Base-by-base conservation (phyloP, 1,139 yeast species). In the Geotrichum klebahnii region DNA sequence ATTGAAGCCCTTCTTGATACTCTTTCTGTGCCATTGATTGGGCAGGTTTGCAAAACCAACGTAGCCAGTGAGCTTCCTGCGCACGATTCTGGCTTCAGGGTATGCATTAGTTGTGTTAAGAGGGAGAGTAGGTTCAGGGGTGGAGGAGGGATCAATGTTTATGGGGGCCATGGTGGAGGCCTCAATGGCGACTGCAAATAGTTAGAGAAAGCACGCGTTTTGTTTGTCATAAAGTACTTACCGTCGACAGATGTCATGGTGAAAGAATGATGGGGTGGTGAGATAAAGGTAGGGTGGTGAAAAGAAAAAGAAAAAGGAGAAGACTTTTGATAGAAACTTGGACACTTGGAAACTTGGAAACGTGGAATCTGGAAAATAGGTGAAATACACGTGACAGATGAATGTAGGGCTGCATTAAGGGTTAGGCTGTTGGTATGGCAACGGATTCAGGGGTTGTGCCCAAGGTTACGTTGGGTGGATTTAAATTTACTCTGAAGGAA, bases 11-110 rank as follows among this genome's bases (percentile, higher is more conserved):
- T 92, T 81, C 70, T 92, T 84, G 58, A 90, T 82, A 4, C 95
- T 84, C 69, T 87, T 89, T 71, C 96, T 81, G 72, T 92, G 97
- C 97, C 97, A 92, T 74, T 94, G 99, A 67, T 90, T 92, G 53
- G 99, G 99, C 64, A 94, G 77, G 70, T 90, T 94, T 60, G 97
- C 96, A 71, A 94, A 92, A 3, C 99, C 99, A 54, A 94, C 98
- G 67, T 84, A 90, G 5, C 96, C 95, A 59, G 82, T 85, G 61
- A 90, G 79, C 64, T 87, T 87, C 60, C 95, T 82, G 62, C 84
- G 84, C 62, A 88, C 80, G 54, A 88, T 75, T 10, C 16, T 28
- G 17, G 45, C 26, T 29, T 48, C 51, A 3, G 43, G 47, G 36
- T 39, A 48, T 20, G 16, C 34, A 14, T 19, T 5, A 32, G 10